Conservation (phyloP, 202 grass and related monocot genomes). For the Setaria italica region DNA sequence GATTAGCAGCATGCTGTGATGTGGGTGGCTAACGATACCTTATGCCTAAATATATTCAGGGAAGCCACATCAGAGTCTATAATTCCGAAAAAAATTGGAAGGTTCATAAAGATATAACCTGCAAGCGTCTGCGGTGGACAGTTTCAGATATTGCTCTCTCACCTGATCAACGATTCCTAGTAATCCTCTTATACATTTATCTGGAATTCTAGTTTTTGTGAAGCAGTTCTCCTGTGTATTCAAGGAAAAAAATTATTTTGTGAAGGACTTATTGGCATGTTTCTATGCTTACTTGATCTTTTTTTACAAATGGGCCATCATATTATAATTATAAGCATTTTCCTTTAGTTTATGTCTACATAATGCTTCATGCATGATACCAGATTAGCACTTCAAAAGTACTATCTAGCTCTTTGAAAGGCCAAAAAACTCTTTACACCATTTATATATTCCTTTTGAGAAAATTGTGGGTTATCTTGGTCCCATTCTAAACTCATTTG, state of each 20-base stretch:
- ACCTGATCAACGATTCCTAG: constrained; percentile 74
- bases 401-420: background rate
- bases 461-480: constrained; percentile 14
- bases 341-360: background rate
- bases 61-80: constrained; percentile 81
- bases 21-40: constrained; percentile 20
- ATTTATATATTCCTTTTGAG: background rate
- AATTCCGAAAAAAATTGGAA: constrained; percentile 70
- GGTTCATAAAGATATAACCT: constrained; percentile 81
- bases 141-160: constrained; percentile 88
- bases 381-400: background rate
- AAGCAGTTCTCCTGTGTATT: background rate
- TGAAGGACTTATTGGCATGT: background rate
- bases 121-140: constrained; percentile 77
- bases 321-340: background rate
- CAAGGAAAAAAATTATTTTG: background rate
- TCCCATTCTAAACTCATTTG: background rate
- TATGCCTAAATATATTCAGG: constrained; percentile 51
- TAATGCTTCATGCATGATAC: background rate
- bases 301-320: background rate
- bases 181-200: constrained; percentile 42
- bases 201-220: background rate
- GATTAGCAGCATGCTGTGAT: constrained; percentile 18
- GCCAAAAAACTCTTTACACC: background rate
- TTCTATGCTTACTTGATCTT: background rate